Conservation (phyloP, 768 basidiomycete species). For the Fistulinella prunicolor region DNA sequence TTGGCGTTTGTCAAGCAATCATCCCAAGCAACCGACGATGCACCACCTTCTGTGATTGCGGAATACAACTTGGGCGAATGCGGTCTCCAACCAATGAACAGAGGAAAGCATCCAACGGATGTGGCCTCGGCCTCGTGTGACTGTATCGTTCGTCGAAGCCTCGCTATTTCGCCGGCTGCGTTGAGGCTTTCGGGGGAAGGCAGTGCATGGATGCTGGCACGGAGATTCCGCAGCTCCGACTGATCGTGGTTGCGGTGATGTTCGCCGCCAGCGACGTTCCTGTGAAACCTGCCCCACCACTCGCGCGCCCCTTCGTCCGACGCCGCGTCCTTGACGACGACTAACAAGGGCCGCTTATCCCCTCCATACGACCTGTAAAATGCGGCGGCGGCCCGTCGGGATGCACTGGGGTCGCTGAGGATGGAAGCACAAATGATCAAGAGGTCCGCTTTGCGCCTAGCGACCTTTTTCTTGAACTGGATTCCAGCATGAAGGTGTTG, state of each 20-base stretch:
- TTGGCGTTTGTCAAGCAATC: conserved; percentile 13
- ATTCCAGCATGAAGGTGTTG: conserved; percentile 17
- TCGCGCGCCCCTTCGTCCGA: no score
- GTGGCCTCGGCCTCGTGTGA: conserved; percentile 20
- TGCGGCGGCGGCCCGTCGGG: conserved; percentile 11
- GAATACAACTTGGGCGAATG: conserved; percentile 2
- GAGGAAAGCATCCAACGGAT: conserved; percentile 19
- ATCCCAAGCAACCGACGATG: neutral
- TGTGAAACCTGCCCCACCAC: no score
- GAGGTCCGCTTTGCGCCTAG: conserved; percentile 23
- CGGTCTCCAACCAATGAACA: conserved; percentile 13
- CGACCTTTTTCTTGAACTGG: conserved; percentile 23
- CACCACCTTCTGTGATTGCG: neutral
- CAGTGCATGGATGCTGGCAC: conserved; percentile 22
- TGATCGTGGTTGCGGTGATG: neutral
- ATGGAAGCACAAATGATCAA: conserved; percentile 23
- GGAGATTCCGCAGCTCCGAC: conserved; percentile 6
- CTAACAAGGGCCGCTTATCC: no score
- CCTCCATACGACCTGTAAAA: no score
- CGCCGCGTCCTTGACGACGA: no score
- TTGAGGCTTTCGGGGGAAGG: conserved; percentile 6
- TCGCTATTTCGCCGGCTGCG: conserved; percentile 2
- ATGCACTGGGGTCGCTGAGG: neutral
- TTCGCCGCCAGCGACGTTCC: conserved; percentile 1
- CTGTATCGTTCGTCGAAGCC: conserved; percentile 15